Evolutionary conservation across 129 eudicot species (phyloP), one percentile per base, ranked within the genome.

Genomic region (Saposhnikovia divaricata): DNA sequence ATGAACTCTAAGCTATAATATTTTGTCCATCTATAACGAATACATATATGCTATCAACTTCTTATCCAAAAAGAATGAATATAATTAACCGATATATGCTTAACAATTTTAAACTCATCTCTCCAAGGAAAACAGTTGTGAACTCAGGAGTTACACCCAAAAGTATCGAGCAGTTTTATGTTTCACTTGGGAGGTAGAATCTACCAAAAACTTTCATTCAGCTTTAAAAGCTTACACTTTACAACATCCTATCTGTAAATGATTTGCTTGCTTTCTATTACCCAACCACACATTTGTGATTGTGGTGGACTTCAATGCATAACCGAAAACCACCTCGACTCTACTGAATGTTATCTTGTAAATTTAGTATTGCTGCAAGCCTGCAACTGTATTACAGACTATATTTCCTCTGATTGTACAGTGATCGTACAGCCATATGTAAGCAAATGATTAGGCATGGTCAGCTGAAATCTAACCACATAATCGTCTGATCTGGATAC

Each of bases 231-330:
- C 25, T 59, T 59, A 59, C 68, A 61, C 4, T 61, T 21, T 23
- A 59, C 68, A 61, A 61, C 69, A 61, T 61, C 31, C 69, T n/a
- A 61, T n/a, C 37, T 61, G 69, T n/a, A 61, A 61, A 61, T 61
- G 69, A 61, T 9, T 55, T 25, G 34, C 14, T 27, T 61, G 34
- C 69, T 61, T 61, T 57, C 28, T 61, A 25, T 61, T 61, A n/a
- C 34, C 9, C 68, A n/a, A n/a, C 68, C 66, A 23, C 34, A 59
- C 68, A 59, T 2, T n/a, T 8, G 68, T n/a, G 31, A 57, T n/a
- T 57, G 31, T 23, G 34, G 25, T 53, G 63, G 27, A 55, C 63
- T 55, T 55, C 27, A 55, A 5, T 3, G 15, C 25, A 43, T 9
- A 25, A 44, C 8, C 77, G n/a, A 74, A 25, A 43, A n/a, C 48